Base-by-base conservation (phyloP, 108 stramenopile species). In the Fistulifera pelliculosa region DNA sequence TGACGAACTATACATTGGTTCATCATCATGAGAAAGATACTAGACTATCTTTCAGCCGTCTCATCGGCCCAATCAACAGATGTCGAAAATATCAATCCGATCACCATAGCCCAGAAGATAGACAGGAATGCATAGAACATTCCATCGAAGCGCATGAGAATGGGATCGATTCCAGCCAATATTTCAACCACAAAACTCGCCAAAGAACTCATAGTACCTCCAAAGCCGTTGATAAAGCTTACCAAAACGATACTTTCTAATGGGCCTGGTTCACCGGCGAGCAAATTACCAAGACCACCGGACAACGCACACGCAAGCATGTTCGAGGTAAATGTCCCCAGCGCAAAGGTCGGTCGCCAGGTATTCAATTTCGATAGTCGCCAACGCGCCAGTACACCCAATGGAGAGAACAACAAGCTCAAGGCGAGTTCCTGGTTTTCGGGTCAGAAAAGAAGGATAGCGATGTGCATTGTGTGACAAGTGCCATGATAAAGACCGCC, bases 11-110 rank as follows among this genome's bases (percentile, higher is more conserved):
- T 41, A 41, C 40, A 11, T 41, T 14, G 12, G 40, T 41, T 14
- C 14, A 41, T 41, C 40, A 13, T 14, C 14, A 41, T 41, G 11
- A 6, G 31, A 35, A 35, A 8, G 8, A 35, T 35, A 8, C 31
- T 3, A 35, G 6, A 35, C 8, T 35, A 35, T 8, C 31, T 35
- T 8, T 3, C 8, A 3, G 31, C 56, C 22, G 69, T 78, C 39
- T 72, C 58, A 74, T 90, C 88, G 2, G 84, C 88, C 84, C 84
- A 90, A 66, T 90, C 83, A 17, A 68, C 78, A 0, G 83, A 76
- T 40, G 80, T 69, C 22, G 71, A 53, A n/a, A 70, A 75, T 44
- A 83, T 38, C 16, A 86, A 74, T 39, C 84, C 81, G 48, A 86
- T 71, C 27, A 86, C 49, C 45, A 81, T 12, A 8, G 76, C 84